A percentile compares a stretch with the other conserved stretches of the same genome.
phyloP scores from a whole-genome alignment of 331 rosid species.

The Cydonia oblonga region DNA sequence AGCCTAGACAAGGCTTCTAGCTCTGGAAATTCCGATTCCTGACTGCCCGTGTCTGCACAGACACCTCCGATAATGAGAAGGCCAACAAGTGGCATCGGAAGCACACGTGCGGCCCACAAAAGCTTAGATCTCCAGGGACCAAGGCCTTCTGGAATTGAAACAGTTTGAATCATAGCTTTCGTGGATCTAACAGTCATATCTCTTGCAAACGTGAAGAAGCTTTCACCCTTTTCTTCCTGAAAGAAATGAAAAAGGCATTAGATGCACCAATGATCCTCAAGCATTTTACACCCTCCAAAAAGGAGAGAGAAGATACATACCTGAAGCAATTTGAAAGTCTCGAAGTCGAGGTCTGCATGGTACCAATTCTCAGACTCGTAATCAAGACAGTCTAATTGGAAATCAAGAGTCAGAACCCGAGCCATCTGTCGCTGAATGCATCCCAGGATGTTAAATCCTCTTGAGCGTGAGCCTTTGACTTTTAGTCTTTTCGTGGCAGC shows the following conservation, averaged over 20 bases:
- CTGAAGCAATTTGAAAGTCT: constrained; percentile 84
- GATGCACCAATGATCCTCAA: not conserved
- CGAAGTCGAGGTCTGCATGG: constrained; percentile 94
- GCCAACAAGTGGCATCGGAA: constrained; percentile 97
- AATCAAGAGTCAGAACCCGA: constrained; percentile 60
- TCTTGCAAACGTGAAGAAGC: constrained; percentile 79
- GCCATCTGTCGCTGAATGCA: constrained; percentile 97
- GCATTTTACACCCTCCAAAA: not conserved
- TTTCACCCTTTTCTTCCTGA: constrained; percentile 85
- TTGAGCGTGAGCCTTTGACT: constrained; percentile 40
- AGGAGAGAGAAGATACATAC: constrained; percentile 20
- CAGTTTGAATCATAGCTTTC: constrained; percentile 57
- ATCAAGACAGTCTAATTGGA: constrained; percentile 77
- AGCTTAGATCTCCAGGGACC: constrained; percentile 84
- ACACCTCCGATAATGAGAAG: constrained; percentile 66
- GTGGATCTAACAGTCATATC: constrained; percentile 83
- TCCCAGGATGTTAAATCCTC: constrained; percentile 71
- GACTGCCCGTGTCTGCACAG: constrained; percentile 60
- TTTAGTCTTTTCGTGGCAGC: constrained; percentile 36
- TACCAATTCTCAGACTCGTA: constrained; percentile 66
- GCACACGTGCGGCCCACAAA: constrained; percentile 86
- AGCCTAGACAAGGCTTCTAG: constrained; percentile 88
- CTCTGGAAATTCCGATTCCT: constrained; percentile 71
- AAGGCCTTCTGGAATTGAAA: constrained; percentile 61
- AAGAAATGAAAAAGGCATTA: constrained; percentile 13